Evolutionary conservation across 1,284 basidiomycete species (phyloP), one percentile per base, ranked within the genome.

Genomic region (Phellinidium pouzarii): DNA sequence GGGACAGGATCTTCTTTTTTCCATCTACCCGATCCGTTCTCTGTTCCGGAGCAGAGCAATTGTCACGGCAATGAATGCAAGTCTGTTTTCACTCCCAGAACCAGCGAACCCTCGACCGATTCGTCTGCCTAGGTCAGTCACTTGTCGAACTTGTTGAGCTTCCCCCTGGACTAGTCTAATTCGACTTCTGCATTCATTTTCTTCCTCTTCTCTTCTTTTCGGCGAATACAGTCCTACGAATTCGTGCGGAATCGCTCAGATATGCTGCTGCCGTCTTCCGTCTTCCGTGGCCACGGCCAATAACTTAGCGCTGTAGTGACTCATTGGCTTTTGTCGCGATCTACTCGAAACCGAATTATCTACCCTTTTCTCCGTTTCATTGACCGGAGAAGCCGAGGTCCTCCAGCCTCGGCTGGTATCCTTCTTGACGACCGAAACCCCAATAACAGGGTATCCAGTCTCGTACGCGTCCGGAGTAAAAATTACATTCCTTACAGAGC

Each of bases 341-440:
- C 31, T 34, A 14, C 14, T 11, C 31, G 11, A 34, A 34, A 34
- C 19, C 45, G 42, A 52, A 52, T 47, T 44, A 52, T 45, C 36
- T 31, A 52, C 50, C 50, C 50, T 52, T 44, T 45, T 52, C 42
- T n/a, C 42, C 36, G 23, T 38, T 27, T 47, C 44, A 40, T 40
- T 52, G 11, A 38, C 48, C 34, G 50, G 25, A 31, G 44, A 52
- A 31, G 41, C 34, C 50, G 50, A 52, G 44, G 37, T 38, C 40
- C 37, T 31, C 11, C 31, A 48, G 50, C 31, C 44, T 52, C 50
- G 50, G 50, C 50, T 52, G 38, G 22, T 29, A 34, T 26, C 20
- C 36, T 25, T 44, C 50, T 41, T 52, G 36, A 43, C 50, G 50
- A 52, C 50, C 50, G 50, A 52, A 44, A 44, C 27, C n/a, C 36